A percentile compares a stretch with the other conserved stretches of the same genome.
Evolutionary conservation across 345 rosid species (phyloP).

Genomic region (Populus tremula): DNA sequence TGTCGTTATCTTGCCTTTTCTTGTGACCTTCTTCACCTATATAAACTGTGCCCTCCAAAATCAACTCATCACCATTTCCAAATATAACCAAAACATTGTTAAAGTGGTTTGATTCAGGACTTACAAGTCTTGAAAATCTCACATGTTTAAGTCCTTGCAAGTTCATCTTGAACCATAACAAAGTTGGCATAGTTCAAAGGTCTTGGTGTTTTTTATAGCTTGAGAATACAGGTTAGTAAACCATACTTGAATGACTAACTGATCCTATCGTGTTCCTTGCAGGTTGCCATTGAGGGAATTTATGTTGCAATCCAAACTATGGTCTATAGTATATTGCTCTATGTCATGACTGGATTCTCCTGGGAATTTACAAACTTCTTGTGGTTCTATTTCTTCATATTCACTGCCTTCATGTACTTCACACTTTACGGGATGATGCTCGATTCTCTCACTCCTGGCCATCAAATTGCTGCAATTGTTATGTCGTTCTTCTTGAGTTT

Average conservation of each 20-base stretch:
- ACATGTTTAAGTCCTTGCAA: background rate
- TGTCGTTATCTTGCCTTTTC: slow-evolving; percentile 7
- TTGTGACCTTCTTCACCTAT: slow-evolving; percentile 2
- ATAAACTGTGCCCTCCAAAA: slow-evolving; percentile 4
- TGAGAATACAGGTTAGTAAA: background rate
- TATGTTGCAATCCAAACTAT: slow-evolving; percentile 30
- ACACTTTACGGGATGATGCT: slow-evolving; percentile 40
- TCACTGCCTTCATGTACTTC: slow-evolving; percentile 36
- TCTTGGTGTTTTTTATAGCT: background rate
- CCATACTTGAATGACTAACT: background rate
- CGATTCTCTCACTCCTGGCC: slow-evolving; percentile 33
- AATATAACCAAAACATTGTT: background rate
- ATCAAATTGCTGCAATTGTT: slow-evolving; percentile 29
- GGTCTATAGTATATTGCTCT: slow-evolving; percentile 22
- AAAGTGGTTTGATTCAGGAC: background rate
- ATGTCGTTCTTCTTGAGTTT: slow-evolving; percentile 31
- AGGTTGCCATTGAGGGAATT: slow-evolving; percentile 35
- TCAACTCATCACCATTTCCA: background rate
- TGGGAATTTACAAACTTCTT: slow-evolving; percentile 27
- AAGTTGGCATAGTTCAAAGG: background rate
- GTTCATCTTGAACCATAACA: background rate
- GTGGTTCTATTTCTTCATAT: slow-evolving; percentile 33
- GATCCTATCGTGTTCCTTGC: background rate
- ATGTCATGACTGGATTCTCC: slow-evolving; percentile 27
- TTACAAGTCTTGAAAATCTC: background rate